Evolutionary conservation across 306 rosid genomes (phyloP), one percentile per base, ranked within the genome.

Genomic region (Vigna reflexopilosa): DNA sequence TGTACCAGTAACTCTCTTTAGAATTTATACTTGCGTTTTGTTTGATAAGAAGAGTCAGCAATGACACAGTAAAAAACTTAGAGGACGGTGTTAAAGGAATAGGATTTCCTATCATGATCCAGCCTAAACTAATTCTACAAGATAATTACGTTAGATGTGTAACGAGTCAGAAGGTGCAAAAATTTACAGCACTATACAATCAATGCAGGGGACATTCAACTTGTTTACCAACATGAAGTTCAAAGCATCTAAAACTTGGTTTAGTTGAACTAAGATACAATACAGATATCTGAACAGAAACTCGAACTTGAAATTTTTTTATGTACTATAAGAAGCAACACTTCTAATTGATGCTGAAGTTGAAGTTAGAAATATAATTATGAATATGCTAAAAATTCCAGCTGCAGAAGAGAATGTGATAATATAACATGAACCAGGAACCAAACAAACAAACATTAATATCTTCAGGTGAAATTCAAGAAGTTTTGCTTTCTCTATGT

Each of bases 1-100:
- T 77, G 34, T 77, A 74, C 66, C 69, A 61, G 49, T 55, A 81
- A 83, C 73, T 58, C 28, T 72, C 70, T 50, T 87, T 66, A 68
- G 52, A 32, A 72, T 55, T 70, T 65, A 68, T 66, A 80, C 14
- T 72, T 22, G 26, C 28, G 20, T 34, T 32, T 12, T 55, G 36
- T 61, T 48, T 73, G 52, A 62, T 73, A 15, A 68, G 32, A 7
- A 57, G 56, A 70, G 40, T 4, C 52, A 34, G 70, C 56, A 51
- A 73, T 1, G 40, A 36, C 6, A 48, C 26, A 13, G 56, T 13
- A 67, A 24, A 67, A 67, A 24, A 42, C 6, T 24, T 75, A 70
- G 8, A 24, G 51, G n/a, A 62, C 56, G 57, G 59, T 16, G 51
- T 34, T 42, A 70, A 54, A 71, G 75, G 34, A 78, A 74, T 17